Base-by-base conservation (phyloP, 148 eudicot genomes). In the Arbutus unedo region DNA sequence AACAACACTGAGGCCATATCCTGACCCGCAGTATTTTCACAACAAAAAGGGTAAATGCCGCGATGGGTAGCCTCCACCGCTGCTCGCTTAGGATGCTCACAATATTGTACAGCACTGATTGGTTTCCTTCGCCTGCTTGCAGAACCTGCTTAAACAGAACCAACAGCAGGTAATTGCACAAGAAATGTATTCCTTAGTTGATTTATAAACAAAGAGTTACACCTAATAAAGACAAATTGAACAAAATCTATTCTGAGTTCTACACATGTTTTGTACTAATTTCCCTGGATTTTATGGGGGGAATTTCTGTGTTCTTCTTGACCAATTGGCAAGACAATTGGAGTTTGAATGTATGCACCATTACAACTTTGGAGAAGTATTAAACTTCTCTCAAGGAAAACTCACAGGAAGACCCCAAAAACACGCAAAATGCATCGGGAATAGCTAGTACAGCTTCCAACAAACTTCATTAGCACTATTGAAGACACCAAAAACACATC, bases 61-160 rank as follows among this genome's bases (percentile, higher is more conserved):
- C 21, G 3, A 67, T 50, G n/a, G 44, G 11, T 8, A 50, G 57
- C 14, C 38, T 13, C 75, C 23, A 50, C 38, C 38, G 38, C 38
- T 31, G 38, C 38, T 31, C 48, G 15, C 48, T 18, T 15, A 2
- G 77, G 76, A 76, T 49, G 78, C 77, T 88, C 83, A 94, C 84
- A 96, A 83, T 82, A 96, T 86, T 13, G 94, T 83, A 88, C 99
- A 96, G 79, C 99, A 96, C 45, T 89, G 91, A 84, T 94, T 94
- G 85, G 95, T 89, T 84, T 91, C 93, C 89, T 94, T 96, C 16
- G 98, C 98, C 82, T 94, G 97, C 85, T 94, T 96, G 94, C 93
- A 96, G 82, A 96, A 96, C 97, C 98, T 96, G 98, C 68, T 76
- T 82, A 64, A 48, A 87, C 57, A 7, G 74, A 73, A 78, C 8